Conservation (phyloP, 2,329 filamentous ascomycete species). For the Diaporthe sp. region DNA sequence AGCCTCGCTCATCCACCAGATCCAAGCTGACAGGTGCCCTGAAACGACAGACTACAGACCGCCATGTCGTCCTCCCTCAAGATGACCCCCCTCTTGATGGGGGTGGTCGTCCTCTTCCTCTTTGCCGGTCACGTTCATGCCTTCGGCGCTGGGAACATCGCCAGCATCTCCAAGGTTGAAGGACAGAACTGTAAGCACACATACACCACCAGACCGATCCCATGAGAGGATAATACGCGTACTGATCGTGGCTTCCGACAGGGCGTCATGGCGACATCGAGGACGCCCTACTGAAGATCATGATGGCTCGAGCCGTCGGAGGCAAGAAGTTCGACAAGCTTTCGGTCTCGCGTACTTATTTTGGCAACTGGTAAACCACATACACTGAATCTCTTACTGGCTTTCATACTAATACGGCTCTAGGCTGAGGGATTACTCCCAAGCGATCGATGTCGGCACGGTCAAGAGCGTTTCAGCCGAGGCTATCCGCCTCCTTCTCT, state of each 20-base stretch:
- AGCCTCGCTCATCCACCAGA: neutral
- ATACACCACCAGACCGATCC: neutral
- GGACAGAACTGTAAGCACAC: constrained; percentile 77
- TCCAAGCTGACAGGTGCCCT: constrained; percentile 10
- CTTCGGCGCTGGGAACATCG: constrained; percentile 92
- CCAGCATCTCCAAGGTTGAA: constrained; percentile 81
- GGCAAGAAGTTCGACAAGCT: constrained; percentile 89
- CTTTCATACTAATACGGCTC: neutral
- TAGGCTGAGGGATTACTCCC: constrained; percentile 83
- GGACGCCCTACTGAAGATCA: constrained; percentile 82
- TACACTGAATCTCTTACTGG: neutral
- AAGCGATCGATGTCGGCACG: constrained; percentile 92
- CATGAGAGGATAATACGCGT: neutral
- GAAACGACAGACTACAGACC: constrained; percentile 21
- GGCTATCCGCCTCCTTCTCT: constrained; percentile 89
- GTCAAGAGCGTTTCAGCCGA: constrained; percentile 91
- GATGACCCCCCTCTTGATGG: constrained; percentile 62
- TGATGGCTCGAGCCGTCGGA: constrained; percentile 63
- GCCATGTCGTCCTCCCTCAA: constrained; percentile 59
- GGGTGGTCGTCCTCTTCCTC: constrained; percentile 70
- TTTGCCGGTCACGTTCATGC: constrained; percentile 77
- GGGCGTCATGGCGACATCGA: constrained; percentile 93
- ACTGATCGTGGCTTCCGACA: constrained; percentile 42
- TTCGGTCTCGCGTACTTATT: constrained; percentile 90
- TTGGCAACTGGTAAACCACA: constrained; percentile 81